Base-by-base conservation (phyloP, 2,329 filamentous ascomycete species). In the Bipolaris victoriae region DNA sequence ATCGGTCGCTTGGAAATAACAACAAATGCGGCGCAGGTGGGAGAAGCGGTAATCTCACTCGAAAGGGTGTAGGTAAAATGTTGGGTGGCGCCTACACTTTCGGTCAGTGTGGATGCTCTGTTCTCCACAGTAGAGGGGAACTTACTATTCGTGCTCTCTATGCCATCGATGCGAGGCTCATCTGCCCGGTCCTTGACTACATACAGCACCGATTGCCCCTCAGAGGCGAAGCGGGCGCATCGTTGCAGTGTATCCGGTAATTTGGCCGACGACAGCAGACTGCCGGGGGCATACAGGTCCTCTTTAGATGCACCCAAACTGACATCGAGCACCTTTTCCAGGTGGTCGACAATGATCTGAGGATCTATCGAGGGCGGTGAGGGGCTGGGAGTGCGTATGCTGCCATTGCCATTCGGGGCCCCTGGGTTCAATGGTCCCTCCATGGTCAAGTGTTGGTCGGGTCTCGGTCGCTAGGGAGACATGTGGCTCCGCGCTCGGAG, bases 1-100 rank as follows among this genome's bases (percentile, higher is more conserved):
- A 89, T 87, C 52, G 94, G 90, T 53, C 92, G 88, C 82, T 99
- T 99, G 66, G 97, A 85, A 68, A 99, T 86, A 55, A 92, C 90
- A 63, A 98, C 88, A 65, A 91, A 97, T 47, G 91, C 89, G 44
- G 90, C 86, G 43, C 92, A 96, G n/a, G 88, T 88, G 44, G 89
- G 82, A 31, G 90, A 88, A 47, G 90, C 90, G 26, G 89, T 88
- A 64, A 98, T 87, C 71, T 98, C 93, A 63, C 88, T 86, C 41
- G 91, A 89, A 62, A 98, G 84, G 18, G 85, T 89, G 76, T 96
- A 99, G 48, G 84, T 84, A 78, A 93, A 93, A 54, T 74, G 75
- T 47, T 68, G 65, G 41, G 69, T 55, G 61, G 68, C 64, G 55
- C 80, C 80, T 62, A 78, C 70, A 78, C 68, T 47, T 36, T 76